These are phyloP conservation scores for Cladophialophora immunda DNA, from an alignment of 2,329 filamentous ascomycete genomes.

Conservation along the genomic window DNA sequence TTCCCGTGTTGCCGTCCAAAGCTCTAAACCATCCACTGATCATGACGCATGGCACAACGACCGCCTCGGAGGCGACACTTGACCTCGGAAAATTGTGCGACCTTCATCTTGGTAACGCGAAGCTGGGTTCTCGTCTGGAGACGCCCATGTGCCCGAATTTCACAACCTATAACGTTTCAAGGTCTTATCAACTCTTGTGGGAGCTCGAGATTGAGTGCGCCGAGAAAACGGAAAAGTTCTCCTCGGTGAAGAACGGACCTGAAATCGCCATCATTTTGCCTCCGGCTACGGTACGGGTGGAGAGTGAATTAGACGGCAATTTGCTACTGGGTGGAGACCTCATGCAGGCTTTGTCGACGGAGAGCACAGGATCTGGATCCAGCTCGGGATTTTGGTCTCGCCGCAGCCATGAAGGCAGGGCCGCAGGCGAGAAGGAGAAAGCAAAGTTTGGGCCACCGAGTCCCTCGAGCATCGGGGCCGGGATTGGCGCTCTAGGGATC, in stretches of 20 bases:
- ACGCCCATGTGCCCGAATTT: slow-evolving; percentile 36
- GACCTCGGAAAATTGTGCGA: slow-evolving; percentile 28
- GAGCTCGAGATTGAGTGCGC: slow-evolving; percentile 38
- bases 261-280: slow-evolving; percentile 27
- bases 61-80: slow-evolving; percentile 16
- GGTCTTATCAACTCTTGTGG: slow-evolving; percentile 35
- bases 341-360: slow-evolving; percentile 9
- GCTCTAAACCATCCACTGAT: slow-evolving; percentile 18
- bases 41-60: slow-evolving; percentile 5
- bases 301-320: slow-evolving; percentile 7
- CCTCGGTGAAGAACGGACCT: slow-evolving; percentile 17
- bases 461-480: slow-evolving; percentile 6
- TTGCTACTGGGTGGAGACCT: slow-evolving; percentile 8
- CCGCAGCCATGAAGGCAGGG: slow-evolving; percentile 13
- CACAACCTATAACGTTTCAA: slow-evolving; percentile 36
- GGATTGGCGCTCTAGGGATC: neutral
- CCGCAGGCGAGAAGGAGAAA: slow-evolving; percentile 27
- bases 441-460: slow-evolving; percentile 1
- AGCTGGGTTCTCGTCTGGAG: slow-evolving; percentile 33
- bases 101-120: slow-evolving; percentile 32
- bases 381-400: slow-evolving; percentile 23
- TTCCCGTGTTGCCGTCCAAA: slow-evolving; percentile 18
- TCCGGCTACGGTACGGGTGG: slow-evolving; percentile 20
- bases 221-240: slow-evolving; percentile 32
- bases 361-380: slow-evolving; percentile 19